Evolutionary conservation across 768 basidiomycete genomes (phyloP).

Genomic region (Boletus subcaerulescens): DNA sequence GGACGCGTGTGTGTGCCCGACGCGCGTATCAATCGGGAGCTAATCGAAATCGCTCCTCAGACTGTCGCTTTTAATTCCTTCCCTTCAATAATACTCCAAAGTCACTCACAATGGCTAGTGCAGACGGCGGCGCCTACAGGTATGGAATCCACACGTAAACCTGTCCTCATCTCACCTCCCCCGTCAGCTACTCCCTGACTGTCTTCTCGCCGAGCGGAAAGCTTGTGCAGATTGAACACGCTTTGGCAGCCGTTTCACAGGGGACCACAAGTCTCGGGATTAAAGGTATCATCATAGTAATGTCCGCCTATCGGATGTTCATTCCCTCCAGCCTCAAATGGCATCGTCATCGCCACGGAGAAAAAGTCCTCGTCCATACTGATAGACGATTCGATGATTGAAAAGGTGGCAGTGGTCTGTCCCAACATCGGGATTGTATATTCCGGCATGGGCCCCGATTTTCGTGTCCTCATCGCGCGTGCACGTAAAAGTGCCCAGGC

Average conservation of each 20-base stretch:
- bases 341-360: constrained; percentile 98
- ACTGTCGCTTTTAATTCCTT: constrained; percentile 20
- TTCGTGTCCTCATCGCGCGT: constrained; percentile 88
- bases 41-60: constrained; percentile 17
- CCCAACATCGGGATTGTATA: constrained; percentile 99
- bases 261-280: constrained; percentile 98
- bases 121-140: constrained; percentile 83
- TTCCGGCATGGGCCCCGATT: constrained; percentile 99
- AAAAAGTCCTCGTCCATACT: constrained; percentile 98
- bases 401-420: constrained; percentile 95
- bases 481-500: constrained; percentile 97
- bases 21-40: constrained; percentile 24
- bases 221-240: constrained; percentile 99
- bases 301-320: constrained; percentile 21
- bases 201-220: constrained; percentile 99
- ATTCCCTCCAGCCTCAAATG: constrained; percentile 79
- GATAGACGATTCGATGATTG: constrained; percentile 96
- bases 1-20: constrained; percentile 24
- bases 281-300: constrained; percentile 65
- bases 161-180: constrained; percentile 19
- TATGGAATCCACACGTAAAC: constrained; percentile 24
- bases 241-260: constrained; percentile 90
- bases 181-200: constrained; percentile 89
- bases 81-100: neutral
- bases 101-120: constrained; percentile 61